Evolutionary conservation across 2,329 filamentous ascomycete genomes (phyloP), one percentile per base, ranked within the genome.

Genomic region (Claviceps digitariae): DNA sequence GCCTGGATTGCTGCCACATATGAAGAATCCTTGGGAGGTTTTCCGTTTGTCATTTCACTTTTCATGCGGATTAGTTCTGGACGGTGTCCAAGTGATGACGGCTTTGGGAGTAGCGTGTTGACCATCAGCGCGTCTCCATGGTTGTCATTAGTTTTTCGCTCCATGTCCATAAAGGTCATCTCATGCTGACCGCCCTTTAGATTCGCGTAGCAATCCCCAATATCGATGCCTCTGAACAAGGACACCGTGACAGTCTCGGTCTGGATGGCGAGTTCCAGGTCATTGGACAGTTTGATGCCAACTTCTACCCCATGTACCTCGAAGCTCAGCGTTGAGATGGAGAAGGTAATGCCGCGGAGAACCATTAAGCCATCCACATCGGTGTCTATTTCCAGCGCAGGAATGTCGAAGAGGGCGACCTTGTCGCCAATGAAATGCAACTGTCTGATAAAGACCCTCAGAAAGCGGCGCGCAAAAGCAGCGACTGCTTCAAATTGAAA

Each of bases 381-480:
- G 13, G 53, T 52, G 21, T 52, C 49, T 17, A 54, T 52, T 25
- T 54, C 49, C 4, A 54, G 38, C 5, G 53, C 53, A 2, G 53
- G 53, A 21, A 54, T 54, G 17, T 54, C 34, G 17, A 54, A 54
- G 4, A 54, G n/a, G 27, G 41, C 49, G 8, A 54, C 47, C 38
- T 54, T 54, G 53, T 54, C 53, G 38, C 50, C 53, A 15, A 54
- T 52, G 38, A 54, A 54, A n/a, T 54, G 49, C 38, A 54, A n/a
- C 23, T 54, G 43, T 8, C 34, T 25, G 49, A 52, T 47, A 6
- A 54, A 46, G 27, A 38, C 15, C 45, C 53, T 48, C 31, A 54
- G 46, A 23, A 52, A 40, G 13, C 9, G 44, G 36, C 53, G 48
- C 25, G 53, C 44, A 10, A 49, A 20, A 2, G 46, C 27, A 27